Conservation (phyloP, 2,329 filamentous ascomycete species). For the Penicillium sclerotigenum region DNA sequence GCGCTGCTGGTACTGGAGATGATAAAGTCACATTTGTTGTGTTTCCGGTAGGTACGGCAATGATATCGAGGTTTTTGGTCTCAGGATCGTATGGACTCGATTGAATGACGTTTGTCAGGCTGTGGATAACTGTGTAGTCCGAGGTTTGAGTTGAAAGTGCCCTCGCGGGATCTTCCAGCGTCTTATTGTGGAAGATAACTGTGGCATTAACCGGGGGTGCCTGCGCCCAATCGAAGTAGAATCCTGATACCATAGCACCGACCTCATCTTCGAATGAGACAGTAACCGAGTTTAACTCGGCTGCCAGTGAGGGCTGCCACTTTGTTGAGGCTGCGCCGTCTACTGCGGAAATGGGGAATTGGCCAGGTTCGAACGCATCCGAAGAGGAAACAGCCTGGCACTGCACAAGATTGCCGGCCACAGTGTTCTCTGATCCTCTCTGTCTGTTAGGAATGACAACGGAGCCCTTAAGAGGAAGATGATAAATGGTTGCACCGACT, state of each 20-base stretch:
- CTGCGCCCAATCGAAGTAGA: constrained; percentile 61
- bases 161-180: constrained; percentile 24
- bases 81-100: constrained; percentile 39
- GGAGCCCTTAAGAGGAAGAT: constrained; percentile 49
- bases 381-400: constrained; percentile 55
- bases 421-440: constrained; percentile 53
- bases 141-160: constrained; percentile 9
- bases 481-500: constrained; percentile 43
- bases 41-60: constrained; percentile 41
- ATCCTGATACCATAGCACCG: constrained; percentile 36
- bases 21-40: constrained; percentile 42
- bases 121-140: constrained; percentile 23
- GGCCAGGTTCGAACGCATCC: constrained; percentile 56
- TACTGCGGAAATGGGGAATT: constrained; percentile 65
- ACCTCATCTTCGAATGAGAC: constrained; percentile 50
- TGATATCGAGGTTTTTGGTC: constrained; percentile 31
- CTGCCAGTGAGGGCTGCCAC: constrained; percentile 60
- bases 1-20: constrained; percentile 32
- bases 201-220: constrained; percentile 53
- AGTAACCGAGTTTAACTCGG: constrained; percentile 53
- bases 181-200: constrained; percentile 55
- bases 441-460: constrained; percentile 59
- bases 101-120: constrained; percentile 32
- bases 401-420: constrained; percentile 61
- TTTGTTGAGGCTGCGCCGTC: constrained; percentile 65